Evolutionary conservation across 495 filamentous ascomycete species (phyloP), one percentile per base, ranked within the genome.

Genomic region (Aspergillus baeticus): DNA sequence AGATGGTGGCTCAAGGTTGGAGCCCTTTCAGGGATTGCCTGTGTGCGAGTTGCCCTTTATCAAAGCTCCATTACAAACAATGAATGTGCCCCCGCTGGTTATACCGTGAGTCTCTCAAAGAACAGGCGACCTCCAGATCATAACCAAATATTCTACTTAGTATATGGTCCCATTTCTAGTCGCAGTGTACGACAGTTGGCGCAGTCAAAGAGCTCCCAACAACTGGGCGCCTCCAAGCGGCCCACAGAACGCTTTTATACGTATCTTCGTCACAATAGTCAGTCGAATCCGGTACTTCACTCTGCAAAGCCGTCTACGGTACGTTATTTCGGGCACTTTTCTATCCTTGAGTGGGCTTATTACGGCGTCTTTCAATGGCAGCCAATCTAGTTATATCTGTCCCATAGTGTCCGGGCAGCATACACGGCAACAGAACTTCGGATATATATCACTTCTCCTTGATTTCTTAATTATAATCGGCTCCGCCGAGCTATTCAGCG

Each of bases 321-420:
- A 75, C 23, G 23, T 79, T 8, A 60, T 75, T 48, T 66, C 72
- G 2, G 67, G 72, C 5, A 21, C 53, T 3, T 63, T 77, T 15
- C 55, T 81, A 8, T 60, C 64, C 17, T 31, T 65, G 11, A 69
- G 68, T 15, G 73, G 73, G 0, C 55, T 62, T 23, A 37, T 70
- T 29, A 55, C 64, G 10, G 65, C 62, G 1, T 65, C 73, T 6
- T 50, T 60, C 0, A 52, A 54, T 21, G 71, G 69, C 21, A 63
- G 59, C 17, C 66, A 64, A 15, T 80, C 79, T 13, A 79, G 73
- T 1, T 79, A 76, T 52, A 76, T 82, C 23, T 82, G 79, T 57
- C 70, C 77, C 17, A 62, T 70, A 7, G 56, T 65, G 11, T 65
- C 66, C 14, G 51, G 64, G 13, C 64, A 61, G 17, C 58, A 61